phyloP scores from a whole-genome alignment of 306 rosid genomes.

The Canavalia ensiformis region DNA sequence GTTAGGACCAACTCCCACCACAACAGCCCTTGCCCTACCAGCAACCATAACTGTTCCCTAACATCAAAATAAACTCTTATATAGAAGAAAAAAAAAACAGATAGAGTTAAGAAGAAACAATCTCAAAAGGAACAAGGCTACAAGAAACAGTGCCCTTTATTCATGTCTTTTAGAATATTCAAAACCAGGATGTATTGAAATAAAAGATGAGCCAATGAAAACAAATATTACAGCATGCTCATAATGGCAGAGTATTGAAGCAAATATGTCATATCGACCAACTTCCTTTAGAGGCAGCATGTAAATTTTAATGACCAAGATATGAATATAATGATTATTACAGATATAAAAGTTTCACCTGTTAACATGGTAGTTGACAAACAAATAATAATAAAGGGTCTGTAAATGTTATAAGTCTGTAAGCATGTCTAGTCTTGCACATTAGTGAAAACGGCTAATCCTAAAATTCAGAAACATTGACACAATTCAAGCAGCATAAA shows the following conservation, averaged over 20 bases:
- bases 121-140: constrained; percentile 4
- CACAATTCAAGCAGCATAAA: constrained; percentile 22
- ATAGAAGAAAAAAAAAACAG: too few species aligned
- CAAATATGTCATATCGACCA: constrained; percentile 21
- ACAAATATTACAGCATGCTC: not conserved
- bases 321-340: not conserved
- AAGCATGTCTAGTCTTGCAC: constrained; percentile 3
- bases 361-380: not conserved
- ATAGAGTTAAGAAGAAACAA: not conserved
- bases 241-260: constrained; percentile 4
- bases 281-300: not conserved
- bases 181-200: constrained; percentile 2
- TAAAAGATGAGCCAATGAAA: constrained; percentile 9
- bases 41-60: too few species aligned
- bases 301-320: not conserved
- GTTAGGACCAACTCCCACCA: constrained; percentile 92
- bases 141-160: constrained; percentile 37
- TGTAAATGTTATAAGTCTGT: constrained; percentile 1
- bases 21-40: constrained; percentile 94
- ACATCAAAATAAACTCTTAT: too few species aligned
- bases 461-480: constrained; percentile 30
- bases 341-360: not conserved
- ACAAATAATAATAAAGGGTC: not conserved
- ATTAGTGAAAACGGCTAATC: constrained; percentile 19
- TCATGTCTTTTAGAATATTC: constrained; percentile 32